Evolutionary conservation across 2,329 filamentous ascomycete genomes (phyloP).

Genomic region (Lecanicillium sp.): DNA sequence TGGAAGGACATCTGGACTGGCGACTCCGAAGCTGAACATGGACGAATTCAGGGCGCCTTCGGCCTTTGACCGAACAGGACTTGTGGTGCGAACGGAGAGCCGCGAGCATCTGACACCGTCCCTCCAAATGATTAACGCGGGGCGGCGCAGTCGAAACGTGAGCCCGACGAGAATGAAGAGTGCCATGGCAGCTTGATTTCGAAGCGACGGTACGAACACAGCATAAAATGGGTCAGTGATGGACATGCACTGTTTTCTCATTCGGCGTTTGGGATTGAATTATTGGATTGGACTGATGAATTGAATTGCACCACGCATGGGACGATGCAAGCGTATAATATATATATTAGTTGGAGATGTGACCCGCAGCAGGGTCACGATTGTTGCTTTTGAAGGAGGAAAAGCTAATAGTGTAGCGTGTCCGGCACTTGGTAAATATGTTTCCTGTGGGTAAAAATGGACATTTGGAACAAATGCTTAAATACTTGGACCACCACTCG

Average conservation of each 20-base stretch:
- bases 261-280: constrained; percentile 1
- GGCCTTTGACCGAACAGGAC: constrained; percentile 58
- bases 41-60: constrained; percentile 34
- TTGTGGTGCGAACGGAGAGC: constrained; percentile 79
- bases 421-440: no score
- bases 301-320: no score
- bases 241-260: constrained; percentile 1
- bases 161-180: constrained; percentile 55
- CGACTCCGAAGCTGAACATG: constrained; percentile 55
- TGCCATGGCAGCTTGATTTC: constrained; percentile 32
- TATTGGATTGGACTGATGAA: no score
- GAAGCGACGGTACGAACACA: not conserved
- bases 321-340: no score
- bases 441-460: no score
- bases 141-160: constrained; percentile 47
- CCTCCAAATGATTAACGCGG: constrained; percentile 45
- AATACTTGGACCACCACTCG: no score
- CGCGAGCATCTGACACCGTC: constrained; percentile 64
- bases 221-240: not conserved
- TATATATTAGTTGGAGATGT: no score
- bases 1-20: constrained; percentile 57
- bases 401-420: no score
- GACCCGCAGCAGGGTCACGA: no score
- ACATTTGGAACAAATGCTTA: no score
- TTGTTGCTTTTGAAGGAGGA: no score